Base-by-base conservation (phyloP, 345 rosid species). In the Abelmoschus esculentus region DNA sequence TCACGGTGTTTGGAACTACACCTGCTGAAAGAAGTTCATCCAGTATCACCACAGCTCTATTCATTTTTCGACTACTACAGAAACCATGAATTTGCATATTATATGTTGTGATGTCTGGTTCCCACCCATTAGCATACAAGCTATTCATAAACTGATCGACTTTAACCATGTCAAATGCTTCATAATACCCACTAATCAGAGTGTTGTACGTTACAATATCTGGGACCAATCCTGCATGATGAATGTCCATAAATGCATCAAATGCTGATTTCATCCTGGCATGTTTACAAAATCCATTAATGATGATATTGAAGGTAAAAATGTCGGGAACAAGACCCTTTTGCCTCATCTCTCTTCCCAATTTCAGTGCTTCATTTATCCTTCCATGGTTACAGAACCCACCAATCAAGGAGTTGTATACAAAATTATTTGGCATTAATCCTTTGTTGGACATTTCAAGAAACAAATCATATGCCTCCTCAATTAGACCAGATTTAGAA, bases 121-220 rank as follows among this genome's bases (percentile, higher is more conserved):
- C 73, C 73, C 82, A 83, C 52, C 90, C 89, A 15, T 69, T 70
- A 31, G 78, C 81, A 75, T 68, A 77, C 85, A 89, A 77, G 76
- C 64, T 79, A 46, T 76, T 79, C 70, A 84, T 68, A 22, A 83
- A 60, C 61, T 81, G 76, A 65, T 82, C 82, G 44, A 86, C 89
- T 31, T 73, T 71, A 66, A 75, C 83, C 79, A 80, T 75, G 81
- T 86, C 87, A 58, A 79, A 76, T 67, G 79, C 81, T 76, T 80
- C 85, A 66, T 85, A 87, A 47, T 76, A 87, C 29, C 88, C 90
- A 76, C 69, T 72, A 52, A 90, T 90, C 81, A 87, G 72, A 36
- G 96, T 87, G 78, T 90, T 90, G 82, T 84, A 87, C 4, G 90
- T 86, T 56, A 87, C 83, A 72, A 81, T 76, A 82, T 90, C 92